phyloP scores from a whole-genome alignment of 2,329 filamentous ascomycete genomes.

The Aspergillus terreus region DNA sequence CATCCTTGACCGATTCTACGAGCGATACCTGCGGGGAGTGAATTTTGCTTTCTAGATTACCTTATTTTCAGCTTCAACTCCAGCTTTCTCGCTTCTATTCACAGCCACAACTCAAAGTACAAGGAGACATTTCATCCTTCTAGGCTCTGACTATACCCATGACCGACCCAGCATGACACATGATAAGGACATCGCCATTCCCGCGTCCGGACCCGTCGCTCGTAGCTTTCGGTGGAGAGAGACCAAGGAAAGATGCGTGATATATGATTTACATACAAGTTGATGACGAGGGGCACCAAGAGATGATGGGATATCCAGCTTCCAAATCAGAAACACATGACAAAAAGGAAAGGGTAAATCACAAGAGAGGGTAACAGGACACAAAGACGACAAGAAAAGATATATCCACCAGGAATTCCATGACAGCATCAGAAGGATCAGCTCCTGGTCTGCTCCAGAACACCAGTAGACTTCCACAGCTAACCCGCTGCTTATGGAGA shows the following conservation, averaged over 20 bases:
- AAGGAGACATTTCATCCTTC: slow-evolving; percentile 3
- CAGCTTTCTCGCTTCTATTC: neutral
- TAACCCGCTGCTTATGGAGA: slow-evolving; percentile 16
- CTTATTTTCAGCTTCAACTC: neutral
- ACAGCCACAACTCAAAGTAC: neutral
- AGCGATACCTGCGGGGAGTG: too few species aligned
- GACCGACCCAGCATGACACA: slow-evolving; percentile 35
- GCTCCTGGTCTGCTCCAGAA: neutral
- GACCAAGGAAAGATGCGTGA: slow-evolving; percentile 25
- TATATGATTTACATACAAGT: slow-evolving; percentile 32
- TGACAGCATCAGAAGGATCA: neutral
- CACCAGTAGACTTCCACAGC: slow-evolving; percentile 7
- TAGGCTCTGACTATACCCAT: slow-evolving; percentile 23
- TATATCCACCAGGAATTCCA: slow-evolving; percentile 13
- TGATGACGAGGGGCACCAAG: slow-evolving; percentile 24
- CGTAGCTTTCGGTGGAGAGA: slow-evolving; percentile 23
- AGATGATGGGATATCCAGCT: slow-evolving; percentile 39
- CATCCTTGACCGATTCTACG: too few species aligned
- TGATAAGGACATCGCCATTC: slow-evolving; percentile 26
- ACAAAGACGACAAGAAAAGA: slow-evolving; percentile 16
- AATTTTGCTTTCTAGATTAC: neutral
- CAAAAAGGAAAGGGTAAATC: slow-evolving; percentile 12
- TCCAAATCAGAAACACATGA: slow-evolving; percentile 20
- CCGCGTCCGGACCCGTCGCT: slow-evolving; percentile 25
- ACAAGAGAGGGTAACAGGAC: slow-evolving; percentile 13